Base-by-base conservation (phyloP, 2,329 filamentous ascomycete species). In the Hysterium pulicare region DNA sequence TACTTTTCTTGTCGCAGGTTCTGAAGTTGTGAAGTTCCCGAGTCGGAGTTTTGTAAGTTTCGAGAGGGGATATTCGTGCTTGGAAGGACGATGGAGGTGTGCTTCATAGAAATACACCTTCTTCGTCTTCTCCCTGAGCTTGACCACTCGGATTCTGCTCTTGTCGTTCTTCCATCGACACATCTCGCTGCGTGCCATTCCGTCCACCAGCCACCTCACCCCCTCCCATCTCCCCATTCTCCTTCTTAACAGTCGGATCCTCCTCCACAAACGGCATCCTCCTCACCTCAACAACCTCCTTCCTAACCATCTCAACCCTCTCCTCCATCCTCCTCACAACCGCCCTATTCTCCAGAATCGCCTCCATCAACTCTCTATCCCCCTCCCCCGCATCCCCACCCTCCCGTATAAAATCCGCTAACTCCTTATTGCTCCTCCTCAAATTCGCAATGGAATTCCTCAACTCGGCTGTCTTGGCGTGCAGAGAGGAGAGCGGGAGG, bases 361-460 rank as follows among this genome's bases (percentile, higher is more conserved):
- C 86, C 44, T 89, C 84, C 51, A 80, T 70, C 71, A 86, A 90
- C 62, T 87, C 85, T 48, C 74, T 73, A 59, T 90, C 86, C 13
- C 82, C 75, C 19, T 72, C 68, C 35, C 81, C 75, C 42, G 84
- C 83, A 28, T 28, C 24, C 13, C 24, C 24, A 8, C 13, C 8
- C 3, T 55, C 45, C 3, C 57, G 47, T 8, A 55, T 55, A 54
- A 80, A 89, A 24, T 84, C 84, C 42, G 76, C 73, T 45, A 90
- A 81, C 63, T 90, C 81, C 49, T 78, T 76, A 69, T 90, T 90
- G 49, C 82, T 86, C 64, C 82, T 82, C 57, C 83, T 78, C 20
- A 90, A 81, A 66, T 90, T 85, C 19, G 78, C 75, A 59, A 90
- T 83, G 54, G 76, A 81, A 75, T 89, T 90, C 62, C 79, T 81